Conservation (phyloP, 2,329 filamentous ascomycete species). For the Hawksworthiomyces lignivorus region DNA sequence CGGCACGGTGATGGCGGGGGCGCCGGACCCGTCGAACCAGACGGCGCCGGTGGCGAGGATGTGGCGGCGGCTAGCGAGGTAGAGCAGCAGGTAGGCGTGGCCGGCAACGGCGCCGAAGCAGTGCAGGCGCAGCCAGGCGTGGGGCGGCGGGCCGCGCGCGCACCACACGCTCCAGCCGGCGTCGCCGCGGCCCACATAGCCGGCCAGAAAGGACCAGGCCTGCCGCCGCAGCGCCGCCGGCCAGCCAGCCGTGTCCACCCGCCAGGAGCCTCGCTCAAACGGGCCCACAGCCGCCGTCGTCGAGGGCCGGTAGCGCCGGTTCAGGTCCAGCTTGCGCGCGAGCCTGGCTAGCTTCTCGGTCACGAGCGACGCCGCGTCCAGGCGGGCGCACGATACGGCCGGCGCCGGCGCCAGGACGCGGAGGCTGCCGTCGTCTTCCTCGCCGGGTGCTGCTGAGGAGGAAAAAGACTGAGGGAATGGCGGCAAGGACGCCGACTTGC, state of each 20-base stretch:
- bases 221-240: slow-evolving; percentile 34
- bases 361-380: slow-evolving; percentile 44
- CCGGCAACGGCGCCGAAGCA: slow-evolving; percentile 69
- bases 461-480: not conserved
- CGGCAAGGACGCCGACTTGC: no score
- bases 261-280: slow-evolving; percentile 75
- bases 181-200: slow-evolving; percentile 49
- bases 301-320: slow-evolving; percentile 45
- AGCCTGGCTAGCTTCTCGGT: slow-evolving; percentile 49
- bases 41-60: slow-evolving; percentile 48
- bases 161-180: slow-evolving; percentile 64
- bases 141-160: slow-evolving; percentile 33
- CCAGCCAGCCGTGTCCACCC: slow-evolving; percentile 53
- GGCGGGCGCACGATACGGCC: slow-evolving; percentile 31
- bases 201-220: slow-evolving; percentile 55
- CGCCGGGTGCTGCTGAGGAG: not conserved
- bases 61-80: slow-evolving; percentile 59
- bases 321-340: slow-evolving; percentile 41
- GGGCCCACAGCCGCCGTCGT: slow-evolving; percentile 31
- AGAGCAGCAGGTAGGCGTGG: slow-evolving; percentile 69
- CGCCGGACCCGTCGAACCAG: slow-evolving; percentile 61
- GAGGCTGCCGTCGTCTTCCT: slow-evolving; percentile 18
- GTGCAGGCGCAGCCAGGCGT: slow-evolving; percentile 53
- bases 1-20: slow-evolving; percentile 39
- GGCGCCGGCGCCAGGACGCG: slow-evolving; percentile 51